A percentile compares a stretch with the other conserved stretches of the same genome.
Conservation (phyloP, 1,284 basidiomycete species). For the Naganishia sp. region DNA sequence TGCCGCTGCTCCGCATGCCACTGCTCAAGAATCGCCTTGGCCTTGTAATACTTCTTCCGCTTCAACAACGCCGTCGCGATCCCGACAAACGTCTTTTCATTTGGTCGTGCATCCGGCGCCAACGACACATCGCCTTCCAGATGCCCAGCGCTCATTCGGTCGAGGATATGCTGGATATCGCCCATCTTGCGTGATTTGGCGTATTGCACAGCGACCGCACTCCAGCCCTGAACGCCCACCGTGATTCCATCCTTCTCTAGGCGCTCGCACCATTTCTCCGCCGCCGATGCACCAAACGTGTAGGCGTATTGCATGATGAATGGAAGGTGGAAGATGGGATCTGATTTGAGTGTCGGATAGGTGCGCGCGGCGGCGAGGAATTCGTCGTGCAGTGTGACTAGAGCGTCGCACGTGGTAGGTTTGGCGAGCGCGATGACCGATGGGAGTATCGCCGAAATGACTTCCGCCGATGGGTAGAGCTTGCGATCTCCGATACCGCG, state of each 20-base stretch:
- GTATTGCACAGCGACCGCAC: constrained; percentile 13
- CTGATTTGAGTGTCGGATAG: background rate
- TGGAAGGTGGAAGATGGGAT: constrained; percentile 15
- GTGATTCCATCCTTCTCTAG: background rate
- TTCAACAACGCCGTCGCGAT: constrained; percentile 20
- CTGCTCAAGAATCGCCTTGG: constrained; percentile 18
- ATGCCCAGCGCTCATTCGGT: background rate
- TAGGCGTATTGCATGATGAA: constrained; percentile 7
- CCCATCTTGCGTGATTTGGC: constrained; percentile 18
- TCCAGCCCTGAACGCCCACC: constrained; percentile 18
- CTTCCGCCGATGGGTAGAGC: constrained; percentile 16
- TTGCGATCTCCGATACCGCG: constrained; percentile 1
- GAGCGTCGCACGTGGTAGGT: background rate
- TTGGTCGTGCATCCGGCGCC: background rate
- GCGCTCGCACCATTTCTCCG: constrained; percentile 10
- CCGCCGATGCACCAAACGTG: constrained; percentile 10
- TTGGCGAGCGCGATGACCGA: constrained; percentile 9
- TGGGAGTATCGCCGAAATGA: constrained; percentile 14
- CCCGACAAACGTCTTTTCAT: constrained; percentile 20
- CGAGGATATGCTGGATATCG: constrained; percentile 12
- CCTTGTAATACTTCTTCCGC: constrained; percentile 27
- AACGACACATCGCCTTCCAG: background rate
- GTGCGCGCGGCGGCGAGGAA: background rate
- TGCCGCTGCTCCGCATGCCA: constrained; percentile 19
- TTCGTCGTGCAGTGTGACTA: constrained; percentile 5